Evolutionary conservation across 2,329 filamentous ascomycete species (phyloP).

Genomic region (Metarhizium brunneum): DNA sequence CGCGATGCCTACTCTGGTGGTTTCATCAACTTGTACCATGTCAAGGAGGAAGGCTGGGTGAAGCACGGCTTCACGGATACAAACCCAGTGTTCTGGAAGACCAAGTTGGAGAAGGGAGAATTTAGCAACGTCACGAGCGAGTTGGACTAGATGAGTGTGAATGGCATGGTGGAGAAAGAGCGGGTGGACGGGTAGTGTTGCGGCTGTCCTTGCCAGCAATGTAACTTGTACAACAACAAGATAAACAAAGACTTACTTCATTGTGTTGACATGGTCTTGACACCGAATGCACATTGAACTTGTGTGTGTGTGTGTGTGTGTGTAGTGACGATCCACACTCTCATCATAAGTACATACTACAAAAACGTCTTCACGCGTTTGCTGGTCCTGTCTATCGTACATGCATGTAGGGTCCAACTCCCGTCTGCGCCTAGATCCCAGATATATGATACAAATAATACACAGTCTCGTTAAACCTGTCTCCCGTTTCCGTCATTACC

Average conservation of each 20-base stretch:
- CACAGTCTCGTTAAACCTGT: background rate
- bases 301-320: too few species aligned
- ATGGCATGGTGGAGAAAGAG: background rate
- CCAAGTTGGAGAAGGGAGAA: conserved; percentile 96
- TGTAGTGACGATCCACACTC: too few species aligned
- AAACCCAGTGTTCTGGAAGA: conserved; percentile 99
- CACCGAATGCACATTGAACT: too few species aligned
- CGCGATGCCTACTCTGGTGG: conserved; percentile 98
- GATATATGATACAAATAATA: background rate
- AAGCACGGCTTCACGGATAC: conserved; percentile 98
- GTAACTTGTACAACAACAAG: conserved; percentile 8
- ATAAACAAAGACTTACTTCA: background rate
- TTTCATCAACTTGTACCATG: conserved; percentile 97
- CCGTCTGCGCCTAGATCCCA: background rate
- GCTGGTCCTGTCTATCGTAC: background rate
- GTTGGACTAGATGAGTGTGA: conserved; percentile 34
- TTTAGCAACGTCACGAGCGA: conserved; percentile 89
- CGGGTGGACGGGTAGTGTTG: background rate
- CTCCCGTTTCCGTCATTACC: background rate
- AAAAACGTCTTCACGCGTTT: too few species aligned
- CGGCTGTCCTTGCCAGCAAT: background rate
- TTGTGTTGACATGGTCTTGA: background rate
- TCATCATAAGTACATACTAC: too few species aligned
- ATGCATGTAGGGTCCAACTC: background rate
- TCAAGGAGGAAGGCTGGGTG: conserved; percentile 98